These are phyloP conservation scores for Drosera spatulata DNA, from an alignment of 179 eudicot species.

Conservation along the genomic window DNA sequence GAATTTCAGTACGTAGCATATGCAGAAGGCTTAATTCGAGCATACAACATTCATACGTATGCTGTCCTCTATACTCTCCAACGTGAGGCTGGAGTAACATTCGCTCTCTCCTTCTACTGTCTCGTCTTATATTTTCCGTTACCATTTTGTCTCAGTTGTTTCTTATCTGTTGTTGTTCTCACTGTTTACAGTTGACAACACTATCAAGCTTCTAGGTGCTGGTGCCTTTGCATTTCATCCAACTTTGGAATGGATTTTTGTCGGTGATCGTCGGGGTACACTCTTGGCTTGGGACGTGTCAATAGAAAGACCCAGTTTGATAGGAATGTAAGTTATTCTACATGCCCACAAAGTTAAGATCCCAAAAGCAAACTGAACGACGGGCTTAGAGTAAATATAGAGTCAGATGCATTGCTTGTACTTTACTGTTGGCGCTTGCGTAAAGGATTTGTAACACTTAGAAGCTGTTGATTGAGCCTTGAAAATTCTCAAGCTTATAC, in stretches of 20 bases:
- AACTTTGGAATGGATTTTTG: slow-evolving; percentile 85
- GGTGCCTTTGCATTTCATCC: slow-evolving; percentile 99
- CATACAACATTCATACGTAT: slow-evolving; percentile 91
- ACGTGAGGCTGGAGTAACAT: slow-evolving; percentile 45
- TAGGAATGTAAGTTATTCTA: slow-evolving; percentile 69
- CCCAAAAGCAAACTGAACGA: no score
- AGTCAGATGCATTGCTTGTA: no score
- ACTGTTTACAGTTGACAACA: slow-evolving; percentile 68
- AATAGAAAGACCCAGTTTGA: slow-evolving; percentile 94
- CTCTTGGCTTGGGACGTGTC: slow-evolving; percentile 99
- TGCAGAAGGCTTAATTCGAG: slow-evolving; percentile 93
- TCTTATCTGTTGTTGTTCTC: slow-evolving; percentile 4
- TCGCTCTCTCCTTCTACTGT: background rate
- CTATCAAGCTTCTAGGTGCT: slow-evolving; percentile 91
- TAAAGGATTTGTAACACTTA: no score
- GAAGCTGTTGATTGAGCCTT: no score
- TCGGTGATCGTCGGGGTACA: slow-evolving; percentile 92
- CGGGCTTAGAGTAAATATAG: no score
- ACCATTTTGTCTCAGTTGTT: background rate
- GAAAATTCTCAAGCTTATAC: background rate
- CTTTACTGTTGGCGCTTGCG: no score
- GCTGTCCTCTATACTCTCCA: slow-evolving; percentile 94
- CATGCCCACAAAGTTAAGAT: no score
- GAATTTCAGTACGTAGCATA: slow-evolving; percentile 85
- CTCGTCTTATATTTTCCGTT: background rate